Conservation (phyloP, 2,329 filamentous ascomycete species). For the Sordariomycetes sp. region DNA sequence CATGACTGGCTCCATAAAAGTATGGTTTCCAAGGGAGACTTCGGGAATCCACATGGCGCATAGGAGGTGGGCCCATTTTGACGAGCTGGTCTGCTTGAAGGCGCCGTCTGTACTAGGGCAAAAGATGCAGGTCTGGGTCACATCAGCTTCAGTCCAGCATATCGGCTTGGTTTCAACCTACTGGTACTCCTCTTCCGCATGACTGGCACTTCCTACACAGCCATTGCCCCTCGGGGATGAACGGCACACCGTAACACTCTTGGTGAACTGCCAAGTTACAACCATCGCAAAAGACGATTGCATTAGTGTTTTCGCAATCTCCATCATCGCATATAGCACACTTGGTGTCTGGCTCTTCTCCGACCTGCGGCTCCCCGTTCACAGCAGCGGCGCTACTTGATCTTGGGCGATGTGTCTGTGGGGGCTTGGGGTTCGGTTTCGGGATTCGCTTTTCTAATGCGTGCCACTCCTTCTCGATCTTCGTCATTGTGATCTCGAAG, state of each 20-base stretch:
- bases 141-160: not conserved
- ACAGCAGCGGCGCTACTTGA: conserved; percentile 93
- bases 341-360: conserved; percentile 94
- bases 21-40: conserved; percentile 88
- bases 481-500: conserved; percentile 96
- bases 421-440: conserved; percentile 92
- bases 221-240: conserved; percentile 98
- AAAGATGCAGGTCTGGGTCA: conserved; percentile 77
- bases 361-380: conserved; percentile 75
- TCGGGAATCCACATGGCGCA: conserved; percentile 99
- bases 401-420: conserved; percentile 84
- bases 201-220: conserved; percentile 94
- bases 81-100: conserved; percentile 95
- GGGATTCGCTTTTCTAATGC: conserved; percentile 92
- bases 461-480: conserved; percentile 98
- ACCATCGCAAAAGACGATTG: conserved; percentile 97
- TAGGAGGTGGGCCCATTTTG: conserved; percentile 92
- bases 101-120: conserved; percentile 96
- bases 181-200: conserved; percentile 82
- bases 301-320: conserved; percentile 99
- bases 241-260: conserved; percentile 97
- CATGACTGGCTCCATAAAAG: conserved; percentile 97
- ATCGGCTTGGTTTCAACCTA: conserved; percentile 28
- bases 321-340: conserved; percentile 97
- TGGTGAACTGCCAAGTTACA: conserved; percentile 97